Percentiles rank a stretch among this genome's conserved stretches.
Evolutionary conservation across 75 land plant species (phyloP).

Genomic region (Cupressus sempervirens): DNA sequence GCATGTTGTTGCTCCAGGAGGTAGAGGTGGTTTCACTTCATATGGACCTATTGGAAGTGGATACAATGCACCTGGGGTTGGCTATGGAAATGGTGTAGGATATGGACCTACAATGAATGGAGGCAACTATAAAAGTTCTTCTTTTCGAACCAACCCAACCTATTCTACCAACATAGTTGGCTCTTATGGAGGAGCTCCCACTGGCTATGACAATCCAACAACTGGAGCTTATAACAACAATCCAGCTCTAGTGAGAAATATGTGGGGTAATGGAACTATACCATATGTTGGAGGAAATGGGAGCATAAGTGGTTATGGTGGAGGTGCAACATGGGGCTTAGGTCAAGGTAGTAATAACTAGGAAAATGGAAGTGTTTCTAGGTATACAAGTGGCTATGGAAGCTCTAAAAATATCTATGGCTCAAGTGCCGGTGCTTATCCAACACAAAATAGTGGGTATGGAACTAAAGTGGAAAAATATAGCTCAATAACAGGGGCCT

Average conservation of each 20-base stretch:
- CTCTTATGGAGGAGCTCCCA: slow-evolving; percentile 24
- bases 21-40: too few species aligned
- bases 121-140: slow-evolving; percentile 16
- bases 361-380: slow-evolving; percentile 39
- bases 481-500: too few species aligned
- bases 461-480: too few species aligned
- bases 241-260: too few species aligned
- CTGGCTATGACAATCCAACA: slow-evolving; percentile 5
- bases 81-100: slow-evolving; percentile 25
- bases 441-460: too few species aligned
- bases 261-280: too few species aligned
- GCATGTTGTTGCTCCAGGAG: slow-evolving; percentile 19
- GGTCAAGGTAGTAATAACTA: slow-evolving; percentile 61
- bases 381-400: slow-evolving; percentile 55
- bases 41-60: slow-evolving; percentile 28
- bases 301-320: slow-evolving; percentile 18
- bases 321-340: slow-evolving; percentile 39
- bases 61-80: slow-evolving; percentile 19
- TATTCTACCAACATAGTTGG: slow-evolving; percentile 15
- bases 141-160: slow-evolving; percentile 19
- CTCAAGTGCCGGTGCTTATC: too few species aligned
- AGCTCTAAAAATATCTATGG: slow-evolving; percentile 37
- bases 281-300: too few species aligned
- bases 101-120: slow-evolving; percentile 22
- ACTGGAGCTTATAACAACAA: slow-evolving; percentile 20